A percentile compares a stretch with the other conserved stretches of the same genome.
These are phyloP conservation scores for Scenedesmus sp. DNA, from an alignment of 163 green algal species.

Conservation along the genomic window DNA sequence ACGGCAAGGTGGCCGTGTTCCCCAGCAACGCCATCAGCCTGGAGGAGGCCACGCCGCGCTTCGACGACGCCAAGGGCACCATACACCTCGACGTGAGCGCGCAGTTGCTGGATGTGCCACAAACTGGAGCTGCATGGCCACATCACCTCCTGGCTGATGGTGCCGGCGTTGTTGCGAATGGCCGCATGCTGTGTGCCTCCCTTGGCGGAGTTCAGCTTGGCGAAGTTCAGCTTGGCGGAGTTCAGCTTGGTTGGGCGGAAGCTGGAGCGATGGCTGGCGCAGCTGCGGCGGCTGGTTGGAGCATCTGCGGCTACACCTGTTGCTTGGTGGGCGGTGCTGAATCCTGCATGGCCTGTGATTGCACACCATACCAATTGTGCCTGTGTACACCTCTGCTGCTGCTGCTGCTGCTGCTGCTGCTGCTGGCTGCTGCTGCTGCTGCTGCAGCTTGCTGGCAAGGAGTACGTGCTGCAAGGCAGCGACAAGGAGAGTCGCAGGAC, in stretches of 20 bases:
- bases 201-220: no score
- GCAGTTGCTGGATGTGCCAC: background rate
- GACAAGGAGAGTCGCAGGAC: conserved; percentile 60
- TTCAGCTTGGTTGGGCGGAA: no score
- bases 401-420: background rate
- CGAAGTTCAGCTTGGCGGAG: no score
- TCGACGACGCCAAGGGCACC: conserved; percentile 50
- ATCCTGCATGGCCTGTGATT: background rate
- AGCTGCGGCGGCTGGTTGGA: no score
- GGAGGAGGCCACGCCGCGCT: conserved; percentile 46
- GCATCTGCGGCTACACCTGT: no score
- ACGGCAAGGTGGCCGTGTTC: conserved; percentile 56
- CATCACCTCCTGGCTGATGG: no score
- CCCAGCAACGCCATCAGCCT: conserved; percentile 52
- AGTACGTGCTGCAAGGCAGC: conserved; percentile 59
- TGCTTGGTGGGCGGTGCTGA: no score
- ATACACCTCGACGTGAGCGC: conserved; percentile 52
- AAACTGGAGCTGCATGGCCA: no score
- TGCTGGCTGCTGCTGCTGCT: background rate
- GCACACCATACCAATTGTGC: background rate
- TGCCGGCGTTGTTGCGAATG: no score
- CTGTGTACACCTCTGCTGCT: background rate
- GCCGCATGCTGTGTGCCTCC: no score
- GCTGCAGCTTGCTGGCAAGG: conserved; percentile 58
- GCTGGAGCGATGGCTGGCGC: no score